Evolutionary conservation across 345 rosid species (phyloP).

Genomic region (Geranium brycei): DNA sequence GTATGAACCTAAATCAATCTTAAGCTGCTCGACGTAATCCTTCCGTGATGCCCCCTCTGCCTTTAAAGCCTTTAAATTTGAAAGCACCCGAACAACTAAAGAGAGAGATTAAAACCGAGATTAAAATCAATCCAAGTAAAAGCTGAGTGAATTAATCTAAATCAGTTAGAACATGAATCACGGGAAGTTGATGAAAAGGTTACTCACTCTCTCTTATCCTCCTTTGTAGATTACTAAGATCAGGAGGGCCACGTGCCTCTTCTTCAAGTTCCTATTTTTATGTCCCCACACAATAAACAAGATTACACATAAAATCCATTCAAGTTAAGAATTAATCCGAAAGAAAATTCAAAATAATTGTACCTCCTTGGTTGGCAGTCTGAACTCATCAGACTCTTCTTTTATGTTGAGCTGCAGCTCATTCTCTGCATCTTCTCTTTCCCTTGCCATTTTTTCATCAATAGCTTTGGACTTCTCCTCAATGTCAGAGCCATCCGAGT

Average conservation of each 20-base stretch:
- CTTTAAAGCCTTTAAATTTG: slow-evolving; percentile 53
- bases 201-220: slow-evolving; percentile 76
- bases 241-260: slow-evolving; percentile 65
- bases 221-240: slow-evolving; percentile 53
- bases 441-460: slow-evolving; percentile 30
- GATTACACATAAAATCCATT: slow-evolving; percentile 1
- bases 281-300: slow-evolving; percentile 1
- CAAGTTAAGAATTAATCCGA: neutral
- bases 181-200: neutral
- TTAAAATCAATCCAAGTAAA: neutral
- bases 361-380: slow-evolving; percentile 79
- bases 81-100: slow-evolving; percentile 71
- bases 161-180: neutral
- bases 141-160: neutral
- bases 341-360: neutral
- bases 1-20: slow-evolving; percentile 59
- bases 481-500: slow-evolving; percentile 49
- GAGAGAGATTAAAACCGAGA: slow-evolving; percentile 7
- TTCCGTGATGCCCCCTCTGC: slow-evolving; percentile 57
- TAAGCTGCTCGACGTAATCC: slow-evolving; percentile 58
- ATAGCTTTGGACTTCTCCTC: slow-evolving; percentile 36
- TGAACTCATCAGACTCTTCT: slow-evolving; percentile 66
- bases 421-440: slow-evolving; percentile 39
- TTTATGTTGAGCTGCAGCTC: slow-evolving; percentile 41
- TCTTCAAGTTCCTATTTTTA: slow-evolving; percentile 62